Conservation (phyloP, 1,284 basidiomycete genomes). For the Leccinum glutinopallens region DNA sequence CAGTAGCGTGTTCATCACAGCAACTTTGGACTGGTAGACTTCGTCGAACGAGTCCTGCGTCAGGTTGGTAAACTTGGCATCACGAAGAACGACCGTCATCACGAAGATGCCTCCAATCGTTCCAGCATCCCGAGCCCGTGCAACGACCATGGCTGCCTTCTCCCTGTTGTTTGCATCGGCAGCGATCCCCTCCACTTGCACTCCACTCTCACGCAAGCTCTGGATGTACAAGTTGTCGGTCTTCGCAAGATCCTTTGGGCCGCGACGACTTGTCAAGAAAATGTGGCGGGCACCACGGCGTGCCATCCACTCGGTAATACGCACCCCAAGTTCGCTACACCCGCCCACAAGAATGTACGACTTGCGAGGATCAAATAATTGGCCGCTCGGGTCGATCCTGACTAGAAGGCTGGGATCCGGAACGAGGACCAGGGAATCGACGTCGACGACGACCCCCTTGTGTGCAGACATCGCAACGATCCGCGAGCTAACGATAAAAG, state of each 20-base stretch:
- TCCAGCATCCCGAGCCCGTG: conserved; percentile 22
- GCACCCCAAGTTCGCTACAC: conserved; percentile 32
- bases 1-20: conserved; percentile 30
- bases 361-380: conserved; percentile 36
- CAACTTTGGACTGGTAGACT: conserved; percentile 36
- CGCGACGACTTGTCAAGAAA: conserved; percentile 37
- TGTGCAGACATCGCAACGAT: conserved; percentile 20
- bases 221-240: conserved; percentile 32
- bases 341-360: conserved; percentile 37
- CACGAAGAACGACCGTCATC: conserved; percentile 38
- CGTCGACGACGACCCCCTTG: not conserved
- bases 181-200: conserved; percentile 31
- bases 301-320: conserved; percentile 37
- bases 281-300: conserved; percentile 33
- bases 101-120: conserved; percentile 33
- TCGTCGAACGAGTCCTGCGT: conserved; percentile 36
- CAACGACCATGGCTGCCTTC: conserved; percentile 26
- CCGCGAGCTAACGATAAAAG: conserved; percentile 19
- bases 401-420: conserved; percentile 11
- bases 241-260: conserved; percentile 29
- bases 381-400: conserved; percentile 29
- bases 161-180: conserved; percentile 26
- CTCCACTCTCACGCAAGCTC: conserved; percentile 23
- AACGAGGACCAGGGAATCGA: conserved; percentile 21
- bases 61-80: conserved; percentile 35